Base-by-base conservation (phyloP, 1,139 yeast genomes). In the Pichia sp. region DNA sequence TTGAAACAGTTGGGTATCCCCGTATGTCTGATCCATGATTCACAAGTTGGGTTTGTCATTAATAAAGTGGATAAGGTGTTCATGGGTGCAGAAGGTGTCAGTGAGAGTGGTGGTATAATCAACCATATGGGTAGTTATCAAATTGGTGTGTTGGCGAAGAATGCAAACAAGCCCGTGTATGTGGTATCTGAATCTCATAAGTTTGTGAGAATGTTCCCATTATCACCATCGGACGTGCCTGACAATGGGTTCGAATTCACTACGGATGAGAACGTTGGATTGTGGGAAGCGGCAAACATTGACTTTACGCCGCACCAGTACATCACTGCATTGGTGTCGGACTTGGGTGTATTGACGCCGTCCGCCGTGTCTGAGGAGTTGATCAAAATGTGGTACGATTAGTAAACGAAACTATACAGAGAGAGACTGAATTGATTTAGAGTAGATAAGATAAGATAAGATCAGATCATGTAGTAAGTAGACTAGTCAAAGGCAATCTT, bases 31-130 rank as follows among this genome's bases (percentile, higher is more conserved):
- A 82, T 93, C 40, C 93, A 87, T 16, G 99, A 93, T 56, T 78
- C 87, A 41, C 95, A 94, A 6, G 97, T 91, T 12, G 97, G 97
- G 0, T 86, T 80, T 49, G 88, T 87, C 22, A 80, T 93, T 45
- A 93, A 86, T 58, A 82, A 82, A 56, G 88, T 88, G 12, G 95
- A 88, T 62, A 88, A 91, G 61, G 83, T 93, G 8, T 73, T 93
- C 47, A 93, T 91, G 45, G 99, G 99, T 39, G 98, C 98, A 2
- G 98, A 91, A 61, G 99, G 99, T 46, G 98, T 91, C 5, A 95
- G 96, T 3, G 99, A 91, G 65, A 82, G 94, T 58, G 99, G 99
- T 39, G 99, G 99, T 26, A 87, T 93, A 36, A 88, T 91, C 50
- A 91, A 91, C 59, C 93, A 88, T 54, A 83, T 93, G 46, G 99